Base-by-base conservation (phyloP, 2,329 filamentous ascomycete genomes). In the Aureobasidium musti region DNA sequence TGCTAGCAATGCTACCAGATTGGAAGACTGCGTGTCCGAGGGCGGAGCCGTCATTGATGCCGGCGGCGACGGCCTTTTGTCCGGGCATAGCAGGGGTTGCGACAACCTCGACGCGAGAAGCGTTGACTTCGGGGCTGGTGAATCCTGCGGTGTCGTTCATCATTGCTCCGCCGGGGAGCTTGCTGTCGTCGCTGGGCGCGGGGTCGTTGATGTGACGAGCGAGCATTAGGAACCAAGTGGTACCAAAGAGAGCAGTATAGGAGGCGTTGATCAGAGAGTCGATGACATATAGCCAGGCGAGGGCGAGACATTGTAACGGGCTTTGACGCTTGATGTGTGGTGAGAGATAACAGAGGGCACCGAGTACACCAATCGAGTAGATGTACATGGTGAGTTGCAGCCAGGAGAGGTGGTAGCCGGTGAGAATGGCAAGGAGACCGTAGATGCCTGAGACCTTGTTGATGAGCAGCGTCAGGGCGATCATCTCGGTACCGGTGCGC, bases 371-470 rank as follows among this genome's bases (percentile, higher is more conserved):
- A 68, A 95, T 84, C 30, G 91, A 95, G 83, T 96, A 96, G 57
- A 96, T 84, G 82, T 97, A 97, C 84, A 96, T 95, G 67, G 90
- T 91, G 67, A 97, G 84, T 78, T 97, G 94, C 28, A 95, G 84
- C 35, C 88, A 83, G 64, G 91, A 93, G 69, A 97, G 87, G 72
- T 89, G 83, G 78, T 91, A 92, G 75, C 94, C 94, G 28, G 93
- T 96, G 70, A 97, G 82, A 71, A 97, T 86, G 67, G 93, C 92
- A 71, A 97, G 88, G 50, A 97, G 84, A 70, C 93, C 93, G 79
- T 96, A 97, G 71, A 97, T 83, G 67, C 92, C 93, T 59, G 91
- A 94, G 71, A 93, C 86, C 79, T 97, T 97, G 84, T 97, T 97
- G 80, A 97, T 89, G 65, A 96, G 84, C 70, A 96, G 86, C 13